phyloP scores from a whole-genome alignment of 768 basidiomycete species.

The Leccinum incarnatum region DNA sequence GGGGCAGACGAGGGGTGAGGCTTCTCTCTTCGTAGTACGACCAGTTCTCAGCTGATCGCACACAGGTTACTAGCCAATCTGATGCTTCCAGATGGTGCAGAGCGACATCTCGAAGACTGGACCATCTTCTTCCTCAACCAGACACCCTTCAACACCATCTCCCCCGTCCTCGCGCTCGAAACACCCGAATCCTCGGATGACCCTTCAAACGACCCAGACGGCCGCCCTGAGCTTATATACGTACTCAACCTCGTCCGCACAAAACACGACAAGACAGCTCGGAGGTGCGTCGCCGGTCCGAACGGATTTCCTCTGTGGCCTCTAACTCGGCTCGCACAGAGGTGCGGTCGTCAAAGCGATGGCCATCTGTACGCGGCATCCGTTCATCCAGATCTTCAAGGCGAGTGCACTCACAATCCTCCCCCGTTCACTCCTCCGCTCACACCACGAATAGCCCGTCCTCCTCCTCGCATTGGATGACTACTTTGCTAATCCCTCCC shows the following conservation, averaged over 20 bases:
- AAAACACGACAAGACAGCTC: slow-evolving; percentile 81
- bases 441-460: slow-evolving; percentile 63
- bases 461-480: slow-evolving; percentile 93
- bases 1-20: slow-evolving; percentile 90
- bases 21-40: no score
- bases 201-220: slow-evolving; percentile 24
- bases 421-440: not conserved
- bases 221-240: slow-evolving; percentile 62
- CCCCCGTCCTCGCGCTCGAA: slow-evolving; percentile 75
- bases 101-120: slow-evolving; percentile 94
- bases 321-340: slow-evolving; percentile 41
- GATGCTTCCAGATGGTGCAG: slow-evolving; percentile 98
- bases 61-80: slow-evolving; percentile 87
- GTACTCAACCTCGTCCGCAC: slow-evolving; percentile 90
- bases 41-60: slow-evolving; percentile 1
- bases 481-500: slow-evolving; percentile 86
- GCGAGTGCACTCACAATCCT: slow-evolving; percentile 36
- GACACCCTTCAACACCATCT: slow-evolving; percentile 82
- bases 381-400: slow-evolving; percentile 96
- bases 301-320: slow-evolving; percentile 1
- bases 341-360: slow-evolving; percentile 93
- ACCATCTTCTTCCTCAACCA: slow-evolving; percentile 99
- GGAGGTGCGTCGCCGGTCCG: slow-evolving; percentile 50
- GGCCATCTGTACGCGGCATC: slow-evolving; percentile 72
- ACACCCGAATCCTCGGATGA: slow-evolving; percentile 38